Base-by-base conservation (phyloP, 78 protist species). In the Pelomyxa schiedti region DNA sequence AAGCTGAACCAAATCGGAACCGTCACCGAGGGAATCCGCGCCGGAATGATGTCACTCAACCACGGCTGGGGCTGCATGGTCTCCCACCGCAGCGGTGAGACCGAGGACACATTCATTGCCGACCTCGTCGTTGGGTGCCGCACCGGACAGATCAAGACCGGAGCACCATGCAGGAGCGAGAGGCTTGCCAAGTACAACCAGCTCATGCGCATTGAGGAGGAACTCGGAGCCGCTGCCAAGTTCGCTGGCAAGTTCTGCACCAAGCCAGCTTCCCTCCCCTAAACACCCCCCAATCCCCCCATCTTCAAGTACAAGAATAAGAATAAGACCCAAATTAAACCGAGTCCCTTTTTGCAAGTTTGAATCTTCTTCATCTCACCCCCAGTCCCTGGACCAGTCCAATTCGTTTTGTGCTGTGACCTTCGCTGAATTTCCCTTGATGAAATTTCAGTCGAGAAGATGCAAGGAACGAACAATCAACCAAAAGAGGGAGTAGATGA, bases 141-240 rank as follows among this genome's bases (percentile, higher is more conserved):
- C 52, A 72, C 96, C 6, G 98, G 98, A 30, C 95, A 98, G 86
- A 95, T 97, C 91, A 97, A 98, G 95, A 97, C 99, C n/a, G 99
- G 99, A 47, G 99, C 99, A 39, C 98, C 99, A 3, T 90, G 97
- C 87, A 83, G 99, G 40, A 88, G 93, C 24, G 99, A 98, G 87
- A 88, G 99, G 53, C 66, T 88, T 1, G 97, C 99, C 72, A 96
- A 96, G 92, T 95, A 94, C 97, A 98, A 98, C 92, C 97, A 94
- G 90, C 90, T 98, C 4, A 90, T 98, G 52, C 96, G 98, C 74
- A 85, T 85, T 38, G 81, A 85, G 3, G 89, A 85, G 65, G 86
- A 83, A 30, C 38, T 83, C 30, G 74, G 58, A 28, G 79, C 63
- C 3, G 28, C 47, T 1, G 74, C 74, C 77, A 30, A 42, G 65